These are phyloP conservation scores for Pseudogymnoascus sp. DNA, from an alignment of 2,329 filamentous ascomycete species.

Conservation along the genomic window DNA sequence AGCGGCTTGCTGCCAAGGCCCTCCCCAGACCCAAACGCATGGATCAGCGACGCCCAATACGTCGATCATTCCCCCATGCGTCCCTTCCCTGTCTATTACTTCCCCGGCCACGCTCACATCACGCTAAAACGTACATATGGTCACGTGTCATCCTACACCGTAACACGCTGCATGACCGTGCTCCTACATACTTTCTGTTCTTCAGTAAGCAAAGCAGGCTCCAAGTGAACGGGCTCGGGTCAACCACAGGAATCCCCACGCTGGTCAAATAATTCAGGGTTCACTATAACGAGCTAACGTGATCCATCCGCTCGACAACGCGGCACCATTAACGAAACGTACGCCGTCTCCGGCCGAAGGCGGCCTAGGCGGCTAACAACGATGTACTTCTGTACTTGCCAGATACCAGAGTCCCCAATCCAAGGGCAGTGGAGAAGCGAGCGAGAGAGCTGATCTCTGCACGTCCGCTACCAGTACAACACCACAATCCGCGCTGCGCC, in stretches of 20 bases:
- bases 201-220: neutral
- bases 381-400: neutral
- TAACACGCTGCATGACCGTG: neutral
- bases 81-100: neutral
- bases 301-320: neutral
- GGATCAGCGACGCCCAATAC: neutral
- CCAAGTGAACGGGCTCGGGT: neutral
- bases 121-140: neutral
- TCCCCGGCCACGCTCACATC: conserved; percentile 4
- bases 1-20: conserved; percentile 1
- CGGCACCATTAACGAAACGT: neutral
- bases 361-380: neutral
- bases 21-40: neutral
- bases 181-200: neutral
- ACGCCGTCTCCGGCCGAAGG: neutral
- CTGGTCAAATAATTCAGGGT: neutral
- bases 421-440: neutral
- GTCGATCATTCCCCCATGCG: neutral
- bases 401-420: neutral
- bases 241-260: neutral
- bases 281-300: neutral
- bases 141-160: conserved; percentile 2
- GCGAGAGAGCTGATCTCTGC: neutral
- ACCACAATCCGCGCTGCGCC: neutral
- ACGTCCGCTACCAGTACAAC: neutral